These are phyloP conservation scores for Sporobolus alterniflorus DNA, from an alignment of 202 grass and related monocot species.

Conservation along the genomic window DNA sequence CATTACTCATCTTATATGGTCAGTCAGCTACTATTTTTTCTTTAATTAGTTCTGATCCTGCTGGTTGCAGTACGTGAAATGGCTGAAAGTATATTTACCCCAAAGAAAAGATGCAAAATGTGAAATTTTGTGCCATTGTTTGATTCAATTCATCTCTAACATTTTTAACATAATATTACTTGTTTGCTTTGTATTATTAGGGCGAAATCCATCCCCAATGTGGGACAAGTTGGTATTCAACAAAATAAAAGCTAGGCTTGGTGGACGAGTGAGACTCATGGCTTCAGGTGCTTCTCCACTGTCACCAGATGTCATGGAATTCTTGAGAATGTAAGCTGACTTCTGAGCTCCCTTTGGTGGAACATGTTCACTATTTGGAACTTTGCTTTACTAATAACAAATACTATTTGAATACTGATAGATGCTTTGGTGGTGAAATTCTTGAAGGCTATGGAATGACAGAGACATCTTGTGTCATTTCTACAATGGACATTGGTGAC, in stretches of 20 bases:
- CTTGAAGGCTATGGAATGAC: constrained; percentile 99
- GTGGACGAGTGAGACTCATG: constrained; percentile 91
- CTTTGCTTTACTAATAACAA: constrained; percentile 21
- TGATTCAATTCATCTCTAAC: background rate
- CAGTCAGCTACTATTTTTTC: background rate
- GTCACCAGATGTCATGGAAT: constrained; percentile 92
- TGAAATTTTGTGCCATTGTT: background rate
- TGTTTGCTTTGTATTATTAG: constrained; percentile 40
- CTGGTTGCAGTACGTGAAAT: background rate
- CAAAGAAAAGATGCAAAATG: background rate
- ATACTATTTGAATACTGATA: constrained; percentile 33
- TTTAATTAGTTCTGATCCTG: background rate
- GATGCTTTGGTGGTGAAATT: constrained; percentile 91
- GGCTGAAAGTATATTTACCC: background rate
- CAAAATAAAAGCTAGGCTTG: constrained; percentile 95
- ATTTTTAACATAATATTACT: background rate
- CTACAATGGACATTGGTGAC: constrained; percentile 64
- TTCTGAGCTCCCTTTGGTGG: background rate
- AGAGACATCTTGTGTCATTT: constrained; percentile 93
- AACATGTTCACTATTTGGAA: constrained; percentile 7
- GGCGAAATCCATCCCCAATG: constrained; percentile 80
- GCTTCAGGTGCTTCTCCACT: constrained; percentile 90
- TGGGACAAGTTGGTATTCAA: constrained; percentile 99
- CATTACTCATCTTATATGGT: background rate
- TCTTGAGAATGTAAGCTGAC: constrained; percentile 81